Conservation (phyloP, 2,329 filamentous ascomycete species). For the Amauroascus verrucosus region DNA sequence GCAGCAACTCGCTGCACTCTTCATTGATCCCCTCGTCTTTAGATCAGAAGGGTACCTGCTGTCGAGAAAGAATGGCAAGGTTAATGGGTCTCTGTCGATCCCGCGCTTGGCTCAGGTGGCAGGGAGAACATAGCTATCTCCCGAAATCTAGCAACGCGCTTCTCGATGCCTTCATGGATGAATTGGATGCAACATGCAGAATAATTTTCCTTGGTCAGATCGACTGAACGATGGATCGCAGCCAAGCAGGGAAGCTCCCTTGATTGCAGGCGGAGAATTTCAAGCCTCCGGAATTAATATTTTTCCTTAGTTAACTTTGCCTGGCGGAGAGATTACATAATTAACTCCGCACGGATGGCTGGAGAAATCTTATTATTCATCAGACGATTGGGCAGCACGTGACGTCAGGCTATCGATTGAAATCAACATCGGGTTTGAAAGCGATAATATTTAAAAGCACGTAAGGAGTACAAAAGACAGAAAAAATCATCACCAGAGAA, state of each 20-base stretch:
- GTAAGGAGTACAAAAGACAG: too few species aligned
- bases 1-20: not conserved
- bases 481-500: too few species aligned
- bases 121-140: not conserved
- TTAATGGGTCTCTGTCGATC: constrained; percentile 2
- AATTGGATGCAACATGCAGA: not conserved
- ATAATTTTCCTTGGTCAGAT: not conserved
- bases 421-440: too few species aligned
- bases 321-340: not conserved
- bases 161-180: not conserved
- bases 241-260: not conserved
- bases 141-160: not conserved
- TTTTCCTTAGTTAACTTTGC: not conserved
- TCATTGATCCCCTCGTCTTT: not conserved
- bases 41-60: not conserved
- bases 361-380: constrained; percentile 12
- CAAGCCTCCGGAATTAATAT: not conserved
- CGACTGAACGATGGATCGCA: not conserved
- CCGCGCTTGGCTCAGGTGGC: not conserved
- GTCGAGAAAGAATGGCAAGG: not conserved
- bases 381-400: not conserved
- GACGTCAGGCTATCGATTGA: too few species aligned
- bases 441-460: too few species aligned
- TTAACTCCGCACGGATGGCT: not conserved
- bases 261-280: not conserved